Percentiles rank a stretch among this genome's conserved stretches.
phyloP scores from a whole-genome alignment of 495 filamentous ascomycete genomes.

The Xylaria longipes region DNA sequence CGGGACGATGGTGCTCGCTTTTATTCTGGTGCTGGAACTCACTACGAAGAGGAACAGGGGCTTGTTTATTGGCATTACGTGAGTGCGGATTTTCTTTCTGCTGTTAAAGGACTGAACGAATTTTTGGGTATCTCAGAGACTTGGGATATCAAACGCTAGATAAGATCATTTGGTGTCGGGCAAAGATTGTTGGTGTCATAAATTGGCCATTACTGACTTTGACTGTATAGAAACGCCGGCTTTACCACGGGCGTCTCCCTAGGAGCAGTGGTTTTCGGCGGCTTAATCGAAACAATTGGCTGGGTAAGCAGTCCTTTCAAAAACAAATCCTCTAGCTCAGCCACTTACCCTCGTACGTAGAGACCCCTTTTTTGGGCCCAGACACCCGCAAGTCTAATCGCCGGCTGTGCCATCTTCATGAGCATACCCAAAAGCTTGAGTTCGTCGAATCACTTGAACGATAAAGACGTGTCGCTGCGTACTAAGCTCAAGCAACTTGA shows the following conservation, averaged over 20 bases:
- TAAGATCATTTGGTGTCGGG: no score
- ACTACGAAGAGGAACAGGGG: constrained; percentile 67
- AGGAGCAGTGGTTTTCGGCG: constrained; percentile 73
- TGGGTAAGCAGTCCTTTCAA: constrained; percentile 62
- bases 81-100: constrained; percentile 39
- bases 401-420: constrained; percentile 63
- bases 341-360: constrained; percentile 43
- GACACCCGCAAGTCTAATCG: constrained; percentile 60
- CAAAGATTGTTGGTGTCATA: not conserved
- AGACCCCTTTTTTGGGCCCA: constrained; percentile 73
- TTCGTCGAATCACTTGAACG: constrained; percentile 32
- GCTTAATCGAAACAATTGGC: constrained; percentile 64
- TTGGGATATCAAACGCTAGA: not conserved
- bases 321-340: no score
- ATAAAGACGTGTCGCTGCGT: constrained; percentile 30
- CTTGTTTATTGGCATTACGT: constrained; percentile 70
- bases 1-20: constrained; percentile 68
- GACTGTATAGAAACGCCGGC: constrained; percentile 44
- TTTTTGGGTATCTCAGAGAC: not conserved
- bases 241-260: constrained; percentile 73
- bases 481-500: constrained; percentile 68
- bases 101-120: not conserved
- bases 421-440: constrained; percentile 59
- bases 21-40: constrained; percentile 74
- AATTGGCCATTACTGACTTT: not conserved